These are phyloP conservation scores for Plasmodium adleri DNA, from an alignment of 169 alveolate genomes.

Conservation along the genomic window DNA sequence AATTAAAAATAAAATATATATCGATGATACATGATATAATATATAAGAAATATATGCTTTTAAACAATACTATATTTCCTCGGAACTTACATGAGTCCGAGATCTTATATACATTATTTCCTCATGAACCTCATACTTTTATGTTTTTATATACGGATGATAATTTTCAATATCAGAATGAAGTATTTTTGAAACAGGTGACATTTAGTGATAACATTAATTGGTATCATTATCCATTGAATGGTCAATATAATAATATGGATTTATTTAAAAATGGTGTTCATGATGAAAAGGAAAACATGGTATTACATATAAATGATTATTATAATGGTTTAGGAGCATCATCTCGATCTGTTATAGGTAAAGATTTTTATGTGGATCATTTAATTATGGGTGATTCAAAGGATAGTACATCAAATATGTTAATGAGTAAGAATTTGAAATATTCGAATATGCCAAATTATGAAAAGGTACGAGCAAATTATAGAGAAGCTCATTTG, in stretches of 20 bases:
- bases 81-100: constrained; percentile 39
- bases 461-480: constrained; percentile 31
- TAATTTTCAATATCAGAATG: constrained; percentile 59
- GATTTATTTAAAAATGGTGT: not conserved
- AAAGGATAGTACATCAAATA: not conserved
- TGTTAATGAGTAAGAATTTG: constrained; percentile 24
- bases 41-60: constrained; percentile 52
- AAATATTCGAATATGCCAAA: constrained; percentile 44
- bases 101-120: constrained; percentile 49
- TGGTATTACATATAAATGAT: constrained; percentile 2
- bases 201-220: constrained; percentile 39
- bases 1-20: constrained; percentile 51
- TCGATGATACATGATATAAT: constrained; percentile 69
- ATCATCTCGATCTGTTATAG: constrained; percentile 1
- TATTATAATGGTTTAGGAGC: not conserved
- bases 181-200: constrained; percentile 30
- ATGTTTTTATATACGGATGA: constrained; percentile 61
- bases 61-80: constrained; percentile 55
- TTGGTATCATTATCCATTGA: not conserved
- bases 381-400: constrained; percentile 40
- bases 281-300: not conserved
- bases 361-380: constrained; percentile 60
- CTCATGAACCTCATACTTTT: constrained; percentile 52
- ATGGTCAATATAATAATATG: not conserved
- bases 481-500: constrained; percentile 25